phyloP scores from a whole-genome alignment of 805 yeast species.

The Wickerhamomyces chambardii region DNA sequence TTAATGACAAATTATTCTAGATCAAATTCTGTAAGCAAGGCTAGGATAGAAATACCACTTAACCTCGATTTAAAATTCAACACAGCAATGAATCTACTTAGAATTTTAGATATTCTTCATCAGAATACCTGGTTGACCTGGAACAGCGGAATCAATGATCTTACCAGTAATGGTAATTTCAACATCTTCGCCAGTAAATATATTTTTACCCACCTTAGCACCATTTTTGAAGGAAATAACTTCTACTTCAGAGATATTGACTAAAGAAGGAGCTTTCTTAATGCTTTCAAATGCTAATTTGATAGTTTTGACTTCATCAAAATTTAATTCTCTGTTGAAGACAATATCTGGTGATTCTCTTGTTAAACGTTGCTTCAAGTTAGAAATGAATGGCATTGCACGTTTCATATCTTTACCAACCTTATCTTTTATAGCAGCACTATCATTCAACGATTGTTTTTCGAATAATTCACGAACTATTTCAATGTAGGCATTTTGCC shows the following conservation, averaged over 20 bases:
- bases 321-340: conserved; percentile 82
- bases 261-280: conserved; percentile 54
- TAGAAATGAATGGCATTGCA: conserved; percentile 94
- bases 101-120: conserved; percentile 43
- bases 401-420: conserved; percentile 90
- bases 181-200: conserved; percentile 61
- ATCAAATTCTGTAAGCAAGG: no score
- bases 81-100: no score
- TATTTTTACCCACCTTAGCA: conserved; percentile 49
- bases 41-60: no score
- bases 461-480: conserved; percentile 73
- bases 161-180: conserved; percentile 54
- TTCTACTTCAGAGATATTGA: conserved; percentile 45
- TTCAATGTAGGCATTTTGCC: conserved; percentile 79
- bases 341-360: conserved; percentile 67
- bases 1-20: no score
- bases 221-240: conserved; percentile 61
- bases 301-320: conserved; percentile 66
- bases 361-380: conserved; percentile 71
- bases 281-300: conserved; percentile 46
- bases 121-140: conserved; percentile 87
- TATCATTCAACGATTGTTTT: conserved; percentile 53
- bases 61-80: no score
- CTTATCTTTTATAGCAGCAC: conserved; percentile 49
- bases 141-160: conserved; percentile 75